These are phyloP conservation scores for Ophiocordyceps australis DNA, from an alignment of 2,329 filamentous ascomycete genomes.

Conservation along the genomic window DNA sequence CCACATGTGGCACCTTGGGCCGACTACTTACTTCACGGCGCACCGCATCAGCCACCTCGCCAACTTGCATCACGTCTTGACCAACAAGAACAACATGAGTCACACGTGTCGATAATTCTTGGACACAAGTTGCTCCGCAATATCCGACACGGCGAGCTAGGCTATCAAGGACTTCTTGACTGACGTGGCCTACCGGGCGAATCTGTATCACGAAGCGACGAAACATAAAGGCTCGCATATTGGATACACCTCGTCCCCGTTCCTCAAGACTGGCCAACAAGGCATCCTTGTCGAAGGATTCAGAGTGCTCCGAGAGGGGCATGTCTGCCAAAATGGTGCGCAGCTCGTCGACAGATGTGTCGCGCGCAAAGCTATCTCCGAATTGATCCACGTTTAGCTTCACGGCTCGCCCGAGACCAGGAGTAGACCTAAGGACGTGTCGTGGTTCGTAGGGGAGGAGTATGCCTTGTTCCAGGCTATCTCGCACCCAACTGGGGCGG, in stretches of 20 bases:
- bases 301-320: constrained; percentile 24
- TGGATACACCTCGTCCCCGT: constrained; percentile 32
- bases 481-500: constrained; percentile 63
- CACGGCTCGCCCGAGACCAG: constrained; percentile 33
- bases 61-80: constrained; percentile 18
- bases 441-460: constrained; percentile 41
- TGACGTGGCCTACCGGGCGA: constrained; percentile 9
- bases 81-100: constrained; percentile 54
- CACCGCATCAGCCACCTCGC: constrained; percentile 20
- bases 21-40: constrained; percentile 25
- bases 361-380: constrained; percentile 68
- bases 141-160: constrained; percentile 46
- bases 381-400: constrained; percentile 52
- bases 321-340: constrained; percentile 28
- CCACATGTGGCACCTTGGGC: constrained; percentile 44
- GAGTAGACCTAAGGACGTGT: constrained; percentile 56
- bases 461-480: constrained; percentile 48
- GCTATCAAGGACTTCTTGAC: constrained; percentile 17
- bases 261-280: constrained; percentile 38
- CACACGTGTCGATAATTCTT: constrained; percentile 27
- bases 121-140: constrained; percentile 41
- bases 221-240: constrained; percentile 34
- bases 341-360: constrained; percentile 48
- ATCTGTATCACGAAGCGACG: constrained; percentile 24
- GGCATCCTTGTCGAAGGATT: constrained; percentile 20